Conservation (phyloP, 2,329 filamentous ascomycete genomes). For the Pseudogymnoascus sp. region DNA sequence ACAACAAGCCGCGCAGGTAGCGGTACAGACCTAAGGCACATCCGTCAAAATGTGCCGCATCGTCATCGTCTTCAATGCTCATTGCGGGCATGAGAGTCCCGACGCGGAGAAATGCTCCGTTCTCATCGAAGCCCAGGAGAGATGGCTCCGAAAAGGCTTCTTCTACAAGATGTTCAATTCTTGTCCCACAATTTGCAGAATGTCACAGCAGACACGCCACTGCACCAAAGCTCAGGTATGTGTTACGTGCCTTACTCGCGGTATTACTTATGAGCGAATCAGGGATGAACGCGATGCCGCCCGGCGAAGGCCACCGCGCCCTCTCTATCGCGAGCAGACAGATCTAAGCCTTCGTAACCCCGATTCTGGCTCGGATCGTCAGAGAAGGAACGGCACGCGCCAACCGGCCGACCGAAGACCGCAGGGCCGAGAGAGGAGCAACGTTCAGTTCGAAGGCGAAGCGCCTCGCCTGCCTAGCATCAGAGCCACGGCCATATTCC, state of each 20-base stretch:
- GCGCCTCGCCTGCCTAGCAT: not conserved
- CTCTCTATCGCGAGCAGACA: not conserved
- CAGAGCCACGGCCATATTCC: not conserved
- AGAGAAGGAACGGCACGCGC: not conserved
- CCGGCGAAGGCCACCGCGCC: not conserved
- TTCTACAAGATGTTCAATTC: not conserved
- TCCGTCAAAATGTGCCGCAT: slow-evolving; percentile 1
- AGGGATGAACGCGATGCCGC: not conserved
- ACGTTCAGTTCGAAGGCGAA: not conserved
- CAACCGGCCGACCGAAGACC: not conserved
- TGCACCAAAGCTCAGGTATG: not conserved
- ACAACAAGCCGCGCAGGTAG: not conserved
- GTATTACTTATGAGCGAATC: not conserved
- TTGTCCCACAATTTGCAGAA: not conserved
- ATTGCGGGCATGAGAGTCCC: not conserved
- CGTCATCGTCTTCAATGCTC: not conserved
- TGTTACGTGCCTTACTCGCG: not conserved
- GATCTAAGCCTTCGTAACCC: not conserved
- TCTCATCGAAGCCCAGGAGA: not conserved
- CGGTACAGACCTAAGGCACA: not conserved
- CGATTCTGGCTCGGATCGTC: not conserved
- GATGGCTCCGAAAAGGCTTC: not conserved
- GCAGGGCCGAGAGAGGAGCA: not conserved
- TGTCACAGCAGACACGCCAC: not conserved
- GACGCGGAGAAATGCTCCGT: not conserved